Base-by-base conservation (phyloP, 1,139 yeast species). In the Meyerozyma elateridarum region DNA sequence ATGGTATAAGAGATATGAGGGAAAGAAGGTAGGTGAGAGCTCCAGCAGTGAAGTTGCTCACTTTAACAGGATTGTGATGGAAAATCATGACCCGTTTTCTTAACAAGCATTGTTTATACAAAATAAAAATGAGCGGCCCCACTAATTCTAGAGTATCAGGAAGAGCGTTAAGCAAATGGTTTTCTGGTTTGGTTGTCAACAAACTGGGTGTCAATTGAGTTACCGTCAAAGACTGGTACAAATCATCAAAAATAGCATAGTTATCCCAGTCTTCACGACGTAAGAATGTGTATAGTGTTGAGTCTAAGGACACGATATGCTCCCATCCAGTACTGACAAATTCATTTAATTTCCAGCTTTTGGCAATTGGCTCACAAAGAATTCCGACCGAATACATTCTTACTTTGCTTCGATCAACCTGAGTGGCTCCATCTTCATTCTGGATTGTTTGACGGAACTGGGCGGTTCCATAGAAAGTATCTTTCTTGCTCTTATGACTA, bases 101-200 rank as follows among this genome's bases (percentile, higher is more conserved):
- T 19, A 83, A 51, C 21, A 88, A 54, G 5, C 81, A 73, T 22
- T 79, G 68, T 51, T 82, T 84, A 79, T 85, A 85, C 5, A 84
- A 53, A 16, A 73, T 73, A 48, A 83, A 85, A 2, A 83, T 62
- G 30, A 83, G 57, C 0, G 96, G 94, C 0, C 96, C 96, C 36
- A 83, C 60, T 6, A 56, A 51, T 25, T 70, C 64, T 30, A 82
- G 51, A 25, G 79, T 55, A 7, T 60, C 52, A 3, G 73, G 65
- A 12, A 79, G 53, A 8, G 69, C 59, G 25, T 65, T 59, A 15
- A 79, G 58, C 39, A 78, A 73, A 46, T 81, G 87, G 39, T 64
- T 46, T n/a, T 47, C 45, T 12, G 54, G 39, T 20, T 45, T 45
- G 5, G 47, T 48, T 13, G 20, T 30, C 29, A 35, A 26, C 5